Evolutionary conservation across 2,329 filamentous ascomycete genomes (phyloP), one percentile per base, ranked within the genome.

Genomic region (Colletotrichum magnum): DNA sequence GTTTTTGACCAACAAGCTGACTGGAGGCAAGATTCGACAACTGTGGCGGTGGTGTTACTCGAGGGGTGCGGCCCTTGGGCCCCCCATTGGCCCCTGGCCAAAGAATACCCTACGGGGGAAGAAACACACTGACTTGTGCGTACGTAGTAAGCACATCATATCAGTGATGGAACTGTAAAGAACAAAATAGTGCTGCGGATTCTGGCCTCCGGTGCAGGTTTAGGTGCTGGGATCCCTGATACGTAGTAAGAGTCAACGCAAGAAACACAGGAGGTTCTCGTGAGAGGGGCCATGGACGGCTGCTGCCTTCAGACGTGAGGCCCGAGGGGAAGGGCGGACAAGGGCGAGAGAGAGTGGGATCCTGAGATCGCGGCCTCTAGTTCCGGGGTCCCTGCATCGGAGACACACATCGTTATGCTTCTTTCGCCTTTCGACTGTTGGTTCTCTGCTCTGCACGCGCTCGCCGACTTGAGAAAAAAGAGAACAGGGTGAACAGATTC

Each of bases 301-400:
- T 21, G n/a, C 7, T 57, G 18, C 16, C 53, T 58, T n/a, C 21
- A 47, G 52, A 51, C 5, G n/a, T 58, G 47, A 59, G 26, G 47
- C 24, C 54, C 47, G 13, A 28, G 15, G 45, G 47, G 26, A 52
- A 54, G 36, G 52, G 51, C 24, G 36, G 59, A 61, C 16, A 39
- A 64, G 47, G 13, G 52, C 63, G 53, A 70, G 45, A 47, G 58
- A 62, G 39, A 48, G 10, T 36, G 53, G 21, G 45, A 26, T 18
- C 6, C 13, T 18, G 39, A 58, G 48, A 68, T 63, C 47, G 50
- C 53, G 12, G 16, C n/a, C 9, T 13, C 21, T 26, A 10, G 47
- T 43, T 58, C 64, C 52, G 21, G 63, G 58, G 52, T 62, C 58
- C 64, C 41, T 56, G 64, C 57, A 66, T 69, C 64, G 53, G 52